phyloP scores from a whole-genome alignment of 2,329 filamentous ascomycete genomes.

The Beauveria sp. region DNA sequence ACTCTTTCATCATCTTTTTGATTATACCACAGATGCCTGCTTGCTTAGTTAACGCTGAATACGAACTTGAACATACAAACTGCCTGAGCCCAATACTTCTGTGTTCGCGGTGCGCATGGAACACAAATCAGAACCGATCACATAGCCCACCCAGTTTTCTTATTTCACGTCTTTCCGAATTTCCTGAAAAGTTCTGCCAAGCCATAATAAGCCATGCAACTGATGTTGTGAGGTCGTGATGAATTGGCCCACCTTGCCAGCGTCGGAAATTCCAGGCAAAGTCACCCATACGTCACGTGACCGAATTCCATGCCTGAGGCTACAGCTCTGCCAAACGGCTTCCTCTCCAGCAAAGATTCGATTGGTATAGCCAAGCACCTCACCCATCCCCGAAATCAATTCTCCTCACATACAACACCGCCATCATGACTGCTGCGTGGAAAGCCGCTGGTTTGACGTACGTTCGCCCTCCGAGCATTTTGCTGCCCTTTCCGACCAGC shows the following conservation, averaged over 20 bases:
- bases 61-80: background rate
- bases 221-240: background rate
- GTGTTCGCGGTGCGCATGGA: too few relatives aligned
- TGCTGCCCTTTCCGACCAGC: conserved; percentile 7
- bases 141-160: too few relatives aligned
- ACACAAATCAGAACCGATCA: too few relatives aligned
- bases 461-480: conserved; percentile 30
- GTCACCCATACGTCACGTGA: conserved; percentile 15
- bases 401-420: conserved; percentile 27
- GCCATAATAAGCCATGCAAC: background rate
- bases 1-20: background rate
- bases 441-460: conserved; percentile 97
- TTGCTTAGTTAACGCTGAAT: background rate
- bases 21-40: background rate
- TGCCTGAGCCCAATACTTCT: background rate
- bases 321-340: conserved; percentile 18
- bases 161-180: background rate
- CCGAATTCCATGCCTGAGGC: conserved; percentile 24
- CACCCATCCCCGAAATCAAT: conserved; percentile 21
- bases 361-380: conserved; percentile 22
- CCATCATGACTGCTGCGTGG: conserved; percentile 95
- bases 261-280: conserved; percentile 3
- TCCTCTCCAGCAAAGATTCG: conserved; percentile 28
- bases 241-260: background rate
- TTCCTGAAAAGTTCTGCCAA: background rate